Base-by-base conservation (phyloP, 139 green algal species). In the Chara braunii region DNA sequence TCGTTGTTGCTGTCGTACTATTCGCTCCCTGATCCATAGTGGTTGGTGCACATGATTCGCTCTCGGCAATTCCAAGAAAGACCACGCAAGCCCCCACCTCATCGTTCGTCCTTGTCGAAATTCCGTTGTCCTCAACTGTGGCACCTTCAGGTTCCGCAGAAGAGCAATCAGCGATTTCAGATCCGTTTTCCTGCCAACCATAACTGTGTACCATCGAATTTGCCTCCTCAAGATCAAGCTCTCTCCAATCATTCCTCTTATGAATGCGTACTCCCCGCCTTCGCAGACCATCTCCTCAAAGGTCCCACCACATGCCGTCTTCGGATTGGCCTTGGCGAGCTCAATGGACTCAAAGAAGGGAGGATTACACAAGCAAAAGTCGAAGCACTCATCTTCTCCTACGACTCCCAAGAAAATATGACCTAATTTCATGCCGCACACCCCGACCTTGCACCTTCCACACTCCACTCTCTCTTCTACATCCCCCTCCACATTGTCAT, bases 321-420 rank as follows among this genome's bases (percentile, higher is more conserved):
- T 68, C 1, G 90, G 90, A 63, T 97, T 96, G 8, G 48, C 54
- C 7, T 68, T 76, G 0, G 88, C 86, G 24, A 95, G 80, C 23
- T 81, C 73, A n/a, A 91, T 80, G 43, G 28, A 80, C 22, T 81
- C 71, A 64, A 97, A 97, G 72, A 97, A 97, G 8, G 91, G 91
- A n/a, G 91, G 91, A 75, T 97, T 97, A 80, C 91, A 95, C 86
- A 95, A 94, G 63, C 71, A 84, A 37, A 72, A 65, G 34, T 77
- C 68, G 48, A 73, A 77, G 1, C 3, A 9, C 60, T 76, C 59
- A n/a, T 9, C 58, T 11, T 9, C n/a, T 35, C 23, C 8, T 18
- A 68, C 33, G 44, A 64, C 33, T 18, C 68, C 42, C 23, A 75
- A 77, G 90, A 95, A 29, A 72, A 66, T 35, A 88, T 89, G 18